Evolutionary conservation across 768 basidiomycete species (phyloP), one percentile per base, ranked within the genome.

Genomic region (Lenzites betulinus): DNA sequence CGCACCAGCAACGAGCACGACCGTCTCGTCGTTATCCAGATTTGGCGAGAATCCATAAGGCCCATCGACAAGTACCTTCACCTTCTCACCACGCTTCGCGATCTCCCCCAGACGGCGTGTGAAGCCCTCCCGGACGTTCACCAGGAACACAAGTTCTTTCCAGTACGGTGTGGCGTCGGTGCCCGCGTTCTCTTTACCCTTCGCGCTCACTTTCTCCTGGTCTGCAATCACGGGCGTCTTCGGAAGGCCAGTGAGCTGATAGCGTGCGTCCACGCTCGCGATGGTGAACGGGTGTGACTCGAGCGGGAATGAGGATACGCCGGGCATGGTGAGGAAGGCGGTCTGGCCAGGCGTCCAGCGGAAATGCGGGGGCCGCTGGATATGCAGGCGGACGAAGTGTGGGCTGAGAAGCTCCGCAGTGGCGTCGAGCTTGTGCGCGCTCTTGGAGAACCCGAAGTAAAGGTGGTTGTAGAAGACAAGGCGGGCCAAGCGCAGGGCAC

Each of bases 271-370:
- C 41, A 61, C 57, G 42, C 55, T 53, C 7, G 82, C 75, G 55
- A 87, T 86, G 0, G 86, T 85, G 70, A 88, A 87, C 1, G 86
- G 86, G 60, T 87, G 86, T 0, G 82, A 71, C 68, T 87, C 82
- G 30, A 81, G 77, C 6, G 81, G 79, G 26, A 77, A 67, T 0
- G 54, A 51, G 12, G 81, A 81, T 7, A 83, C 73, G 1, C 74
- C 65, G 4, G 84, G 83, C 64, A 86, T 72, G 11, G 74, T 77
- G 22, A 87, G 72, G 64, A 79, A 86, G 0, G 77, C 80, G 36
- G 77, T 76, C 69, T 87, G 86, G 8, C 86, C 86, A 0, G 86
- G 77, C 5, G 68, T 66, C 82, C 81, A 83, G 22, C 71, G 74
- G 74, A 87, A 81, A 64, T 76, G 76, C 16, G 77, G 70, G 26